phyloP scores from a whole-genome alignment of 257 asterid genomes.

The Capsicum rhomboideum region DNA sequence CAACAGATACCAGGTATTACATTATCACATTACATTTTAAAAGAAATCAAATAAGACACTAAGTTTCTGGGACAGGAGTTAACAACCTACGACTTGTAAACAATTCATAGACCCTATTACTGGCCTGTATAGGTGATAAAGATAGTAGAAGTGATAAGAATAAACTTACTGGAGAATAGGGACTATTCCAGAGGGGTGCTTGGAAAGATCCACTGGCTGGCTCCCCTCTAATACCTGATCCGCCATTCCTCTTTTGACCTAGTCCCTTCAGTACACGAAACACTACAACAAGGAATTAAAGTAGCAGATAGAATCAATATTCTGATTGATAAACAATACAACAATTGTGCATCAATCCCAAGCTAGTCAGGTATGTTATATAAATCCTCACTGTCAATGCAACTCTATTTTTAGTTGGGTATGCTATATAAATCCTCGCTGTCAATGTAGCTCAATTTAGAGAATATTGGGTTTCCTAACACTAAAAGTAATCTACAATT shows the following conservation, averaged over 20 bases:
- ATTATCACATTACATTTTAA: not conserved
- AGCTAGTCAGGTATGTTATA: not conserved
- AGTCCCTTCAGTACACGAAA: not conserved
- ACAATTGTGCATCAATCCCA: not conserved
- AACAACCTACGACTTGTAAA: not conserved
- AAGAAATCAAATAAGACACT: not conserved
- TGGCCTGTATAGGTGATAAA: not conserved
- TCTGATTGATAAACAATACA: not conserved
- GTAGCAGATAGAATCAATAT: not conserved
- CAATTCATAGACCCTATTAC: not conserved
- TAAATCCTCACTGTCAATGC: not conserved
- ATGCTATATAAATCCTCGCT: not conserved
- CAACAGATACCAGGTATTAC: no score
- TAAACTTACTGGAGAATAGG: conserved; percentile 72
- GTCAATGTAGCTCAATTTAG: not conserved
- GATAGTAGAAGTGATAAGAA: not conserved
- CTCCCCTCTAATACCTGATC: conserved; percentile 67
- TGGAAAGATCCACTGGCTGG: conserved; percentile 70
- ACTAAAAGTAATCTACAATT: no score
- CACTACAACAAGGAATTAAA: not conserved
- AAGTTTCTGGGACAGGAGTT: not conserved
- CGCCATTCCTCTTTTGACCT: conserved; percentile 40
- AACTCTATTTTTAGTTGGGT: not conserved
- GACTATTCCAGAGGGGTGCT: conserved; percentile 83
- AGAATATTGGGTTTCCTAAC: not conserved